These are phyloP conservation scores for Crithidia fasciculata DNA, from an alignment of 208 protist genomes.

Conservation along the genomic window DNA sequence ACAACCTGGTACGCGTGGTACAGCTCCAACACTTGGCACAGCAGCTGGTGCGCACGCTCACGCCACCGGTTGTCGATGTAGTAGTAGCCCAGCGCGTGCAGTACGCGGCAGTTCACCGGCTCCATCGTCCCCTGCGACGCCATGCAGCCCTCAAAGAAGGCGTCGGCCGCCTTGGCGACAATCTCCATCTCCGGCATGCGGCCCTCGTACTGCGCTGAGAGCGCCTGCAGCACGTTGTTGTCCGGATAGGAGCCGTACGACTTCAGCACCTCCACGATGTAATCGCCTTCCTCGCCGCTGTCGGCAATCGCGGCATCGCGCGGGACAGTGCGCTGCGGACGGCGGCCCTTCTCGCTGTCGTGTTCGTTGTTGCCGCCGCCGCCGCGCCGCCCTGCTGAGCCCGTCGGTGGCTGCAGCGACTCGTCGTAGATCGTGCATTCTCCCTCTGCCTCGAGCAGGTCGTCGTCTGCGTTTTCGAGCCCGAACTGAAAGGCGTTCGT, in stretches of 20 bases:
- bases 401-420: slow-evolving; percentile 1
- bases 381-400: slow-evolving; percentile 1
- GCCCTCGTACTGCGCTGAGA: slow-evolving; percentile 37
- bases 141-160: slow-evolving; percentile 48
- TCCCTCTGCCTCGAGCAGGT: slow-evolving; percentile 45
- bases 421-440: slow-evolving; percentile 20
- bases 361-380: slow-evolving; percentile 15
- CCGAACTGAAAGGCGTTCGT: slow-evolving; percentile 50
- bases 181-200: slow-evolving; percentile 31
- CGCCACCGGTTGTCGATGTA: slow-evolving; percentile 55
- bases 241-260: slow-evolving; percentile 54
- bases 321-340: slow-evolving; percentile 13
- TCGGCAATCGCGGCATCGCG: slow-evolving; percentile 41
- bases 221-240: slow-evolving; percentile 55
- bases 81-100: slow-evolving; percentile 52
- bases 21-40: slow-evolving; percentile 53
- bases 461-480: slow-evolving; percentile 26
- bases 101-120: slow-evolving; percentile 49
- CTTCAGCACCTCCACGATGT: slow-evolving; percentile 68
- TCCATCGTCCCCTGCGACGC: slow-evolving; percentile 40
- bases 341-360: slow-evolving; percentile 23
- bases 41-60: slow-evolving; percentile 40
- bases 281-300: slow-evolving; percentile 57
- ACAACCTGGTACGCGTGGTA: slow-evolving; percentile 53
- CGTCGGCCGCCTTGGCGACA: slow-evolving; percentile 33